Evolutionary conservation across 495 filamentous ascomycete genomes (phyloP), one percentile per base, ranked within the genome.

Genomic region (Jackrogersella minutella): DNA sequence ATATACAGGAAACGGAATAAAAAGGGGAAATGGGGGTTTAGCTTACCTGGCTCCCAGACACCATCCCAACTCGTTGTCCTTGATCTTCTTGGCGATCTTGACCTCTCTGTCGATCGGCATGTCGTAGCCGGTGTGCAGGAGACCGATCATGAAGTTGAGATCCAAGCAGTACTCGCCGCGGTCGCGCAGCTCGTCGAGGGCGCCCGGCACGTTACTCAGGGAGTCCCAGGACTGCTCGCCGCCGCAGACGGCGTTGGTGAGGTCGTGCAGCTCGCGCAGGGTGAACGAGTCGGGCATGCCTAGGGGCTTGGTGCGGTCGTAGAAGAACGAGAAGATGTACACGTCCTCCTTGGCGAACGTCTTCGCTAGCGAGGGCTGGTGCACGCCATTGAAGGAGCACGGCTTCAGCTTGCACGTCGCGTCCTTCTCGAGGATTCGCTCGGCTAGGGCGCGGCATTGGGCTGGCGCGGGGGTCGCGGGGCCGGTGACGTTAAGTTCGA

Each of bases 281-380:
- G 93, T 96, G 78, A 97, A 99, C 6, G 89, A 91, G 63, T 97
- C 92, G 2, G 96, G 95, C 92, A 99, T 97, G 66, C 95, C 95
- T 33, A 99, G 84, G 41, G 91, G 90, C 64, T 88, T 82, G 28
- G 91, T 93, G 72, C 95, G 93, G 81, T 99, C 95, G 80, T 88
- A 96, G 81, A 99, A 99, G 81, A 94, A 99, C 34, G 91, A 96
- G 78, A 99, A 93, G 64, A 97, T 91, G 81, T 93, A 99, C 19
- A 97, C 86, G 73, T 97, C 96, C 74, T 97, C 95, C 56, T 84
- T 83, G 14, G 93, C 82, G 71, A 99, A 98, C 1, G 95, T 99
- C 84, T 96, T 95, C 62, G 86, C 90, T 36, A 99, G 86, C 34
- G 90, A 90, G 1, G 95, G 95, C 75, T 99, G 95, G 77, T 98